Base-by-base conservation (phyloP, 371 early-diverging fungal genomes). In the Scutellospora calospora region DNA sequence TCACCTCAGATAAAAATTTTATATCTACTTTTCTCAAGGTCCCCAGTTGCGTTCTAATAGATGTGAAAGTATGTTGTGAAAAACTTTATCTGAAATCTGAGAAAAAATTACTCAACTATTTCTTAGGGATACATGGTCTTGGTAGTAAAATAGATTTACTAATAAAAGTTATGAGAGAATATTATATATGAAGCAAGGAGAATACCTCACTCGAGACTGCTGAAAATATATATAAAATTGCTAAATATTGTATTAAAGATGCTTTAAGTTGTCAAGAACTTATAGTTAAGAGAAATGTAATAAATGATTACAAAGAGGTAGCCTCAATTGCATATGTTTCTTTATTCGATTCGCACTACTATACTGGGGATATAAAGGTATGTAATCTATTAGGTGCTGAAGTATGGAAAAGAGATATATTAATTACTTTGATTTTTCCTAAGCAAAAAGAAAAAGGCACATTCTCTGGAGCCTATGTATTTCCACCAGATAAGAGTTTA, bases 291-390 rank as follows among this genome's bases (percentile, higher is more conserved):
- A 11, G 9, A 20, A 75, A 75, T 41, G n/a, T 75, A 29, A 75
- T 75, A 29, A 75, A 75, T 55, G 35, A 74, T 55, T 74, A 74
- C 22, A 54, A 22, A 35, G 76, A 75, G 20, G 60, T 75, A 11
- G 27, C 60, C 5, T 75, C 76, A 20, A 57, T 75, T 57, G 76
- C 76, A 18, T 55, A 57, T 75, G 57, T 75, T 18, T 75, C 57
- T n/a, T 38, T 75, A 18, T 75, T 38, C 16, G 76, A 75, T 55
- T 57, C 57, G 1, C 76, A 75, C 35, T 75, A 75, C 35, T 75
- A 33, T 75, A 35, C 38, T 0, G 35, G 33, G 5, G 60, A 35
- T 57, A 35, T 57, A 35, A 55, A 57, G 14, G 35, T 57, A 57
- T 27, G 49, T 29, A 76, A 76, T 76, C 62, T 76, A 16, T 41